Conservation (phyloP, 2,329 filamentous ascomycete species). For the Chalaropsis thielavioides region DNA sequence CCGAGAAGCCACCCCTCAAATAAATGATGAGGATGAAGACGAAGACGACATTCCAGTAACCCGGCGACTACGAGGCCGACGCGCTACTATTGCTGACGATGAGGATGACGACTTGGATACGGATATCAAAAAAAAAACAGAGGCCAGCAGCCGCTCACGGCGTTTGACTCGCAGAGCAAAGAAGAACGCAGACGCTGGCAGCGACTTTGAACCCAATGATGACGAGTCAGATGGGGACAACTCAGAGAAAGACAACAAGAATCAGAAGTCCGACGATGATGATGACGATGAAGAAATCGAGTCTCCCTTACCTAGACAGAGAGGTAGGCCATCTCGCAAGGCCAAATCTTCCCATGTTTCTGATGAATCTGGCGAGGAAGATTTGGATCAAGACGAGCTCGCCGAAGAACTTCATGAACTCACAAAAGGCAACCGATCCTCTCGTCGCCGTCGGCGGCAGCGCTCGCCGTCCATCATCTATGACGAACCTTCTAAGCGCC, state of each 20-base stretch:
- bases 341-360: slow-evolving; percentile 33
- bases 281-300: slow-evolving; percentile 28
- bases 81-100: slow-evolving; percentile 21
- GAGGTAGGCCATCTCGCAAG: slow-evolving; percentile 28
- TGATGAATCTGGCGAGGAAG: slow-evolving; percentile 39
- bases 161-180: slow-evolving; percentile 36
- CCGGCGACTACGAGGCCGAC: slow-evolving; percentile 13
- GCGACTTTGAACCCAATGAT: slow-evolving; percentile 43
- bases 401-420: slow-evolving; percentile 52
- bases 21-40: slow-evolving; percentile 24
- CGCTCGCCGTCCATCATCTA: slow-evolving; percentile 43
- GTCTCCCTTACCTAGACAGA: slow-evolving; percentile 29
- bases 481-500: slow-evolving; percentile 39
- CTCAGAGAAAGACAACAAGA: slow-evolving; percentile 37
- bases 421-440: slow-evolving; percentile 37
- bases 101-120: slow-evolving; percentile 36
- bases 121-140: slow-evolving; percentile 8
- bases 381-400: slow-evolving; percentile 48
- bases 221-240: slow-evolving; percentile 45
- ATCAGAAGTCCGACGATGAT: slow-evolving; percentile 28
- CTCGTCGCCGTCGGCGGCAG: slow-evolving; percentile 31
- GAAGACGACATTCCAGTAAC: slow-evolving; percentile 21
- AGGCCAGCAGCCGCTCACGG: slow-evolving; percentile 25
- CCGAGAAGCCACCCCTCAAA: neutral
- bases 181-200: slow-evolving; percentile 40